Conservation (phyloP, 2,329 filamentous ascomycete species). For the Coniochaeta sp. region DNA sequence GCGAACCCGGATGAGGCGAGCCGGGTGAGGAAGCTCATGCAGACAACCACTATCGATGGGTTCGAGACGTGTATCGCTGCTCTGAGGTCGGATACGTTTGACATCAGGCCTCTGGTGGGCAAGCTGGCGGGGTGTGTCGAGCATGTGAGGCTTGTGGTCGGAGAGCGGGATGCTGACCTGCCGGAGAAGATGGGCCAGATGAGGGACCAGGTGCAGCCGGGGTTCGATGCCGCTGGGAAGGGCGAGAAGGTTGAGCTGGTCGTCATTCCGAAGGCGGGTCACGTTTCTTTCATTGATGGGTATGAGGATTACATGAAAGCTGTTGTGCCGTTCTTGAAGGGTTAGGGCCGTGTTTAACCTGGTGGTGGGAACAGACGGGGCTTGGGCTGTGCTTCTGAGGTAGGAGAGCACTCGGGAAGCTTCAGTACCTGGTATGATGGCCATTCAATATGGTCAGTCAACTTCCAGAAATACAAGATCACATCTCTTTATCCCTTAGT, state of each 20-base stretch:
- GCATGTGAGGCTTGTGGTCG: conserved; percentile 29
- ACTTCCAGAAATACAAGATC: no score
- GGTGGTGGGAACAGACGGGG: no score
- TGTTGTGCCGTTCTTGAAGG: no score
- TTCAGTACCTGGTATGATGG: no score
- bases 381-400: no score
- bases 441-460: no score
- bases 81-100: conserved; percentile 27
- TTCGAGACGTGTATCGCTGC: conserved; percentile 34
- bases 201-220: conserved; percentile 25
- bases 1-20: conserved; percentile 25
- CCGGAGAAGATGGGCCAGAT: conserved; percentile 30
- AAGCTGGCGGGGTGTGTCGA: conserved; percentile 26
- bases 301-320: no score
- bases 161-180: conserved; percentile 34
- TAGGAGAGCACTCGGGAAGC: no score
- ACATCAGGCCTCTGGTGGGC: conserved; percentile 27
- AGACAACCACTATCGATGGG: conserved; percentile 28
- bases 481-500: no score
- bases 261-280: conserved; percentile 28
- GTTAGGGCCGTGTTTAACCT: no score
- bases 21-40: conserved; percentile 28
- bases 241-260: conserved; percentile 20
- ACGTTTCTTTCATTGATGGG: conserved; percentile 31
- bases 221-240: conserved; percentile 27